Conservation (phyloP, 352 stramenopile genomes). For the Phytophthora lateralis region DNA sequence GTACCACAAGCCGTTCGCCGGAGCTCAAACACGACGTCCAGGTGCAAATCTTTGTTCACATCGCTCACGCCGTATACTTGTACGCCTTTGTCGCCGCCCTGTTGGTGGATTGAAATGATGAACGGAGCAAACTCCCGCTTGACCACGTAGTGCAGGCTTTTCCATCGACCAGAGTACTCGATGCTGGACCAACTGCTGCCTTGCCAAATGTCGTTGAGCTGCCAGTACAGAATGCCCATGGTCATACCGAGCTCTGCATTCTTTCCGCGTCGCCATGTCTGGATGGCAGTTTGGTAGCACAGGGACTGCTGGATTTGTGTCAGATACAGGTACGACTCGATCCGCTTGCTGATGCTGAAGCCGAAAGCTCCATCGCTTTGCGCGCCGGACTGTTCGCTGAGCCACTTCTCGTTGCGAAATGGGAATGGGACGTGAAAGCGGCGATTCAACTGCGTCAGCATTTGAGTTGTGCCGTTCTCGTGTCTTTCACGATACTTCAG, state of each 20-base stretch:
- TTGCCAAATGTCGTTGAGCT: slow-evolving; percentile 90
- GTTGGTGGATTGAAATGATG: slow-evolving; percentile 49
- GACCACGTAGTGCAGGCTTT: slow-evolving; percentile 81
- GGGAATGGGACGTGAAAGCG: slow-evolving; percentile 78
- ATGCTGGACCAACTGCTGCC: slow-evolving; percentile 89
- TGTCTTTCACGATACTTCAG: slow-evolving; percentile 85
- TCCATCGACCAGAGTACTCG: slow-evolving; percentile 81
- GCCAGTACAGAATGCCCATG: slow-evolving; percentile 89
- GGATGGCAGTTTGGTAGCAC: slow-evolving; percentile 81
- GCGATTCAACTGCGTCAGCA: slow-evolving; percentile 69
- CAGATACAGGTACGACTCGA: slow-evolving; percentile 72
- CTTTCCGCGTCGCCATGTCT: slow-evolving; percentile 72
- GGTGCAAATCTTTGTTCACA: slow-evolving; percentile 34
- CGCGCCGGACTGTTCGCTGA: slow-evolving; percentile 31
- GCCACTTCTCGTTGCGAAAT: slow-evolving; percentile 63
- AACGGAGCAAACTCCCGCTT: slow-evolving; percentile 76
- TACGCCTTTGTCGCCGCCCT: slow-evolving; percentile 25
- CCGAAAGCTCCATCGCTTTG: slow-evolving; percentile 32
- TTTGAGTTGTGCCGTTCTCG: slow-evolving; percentile 76
- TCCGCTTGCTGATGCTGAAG: slow-evolving; percentile 50
- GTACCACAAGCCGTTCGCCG: slow-evolving; percentile 41
- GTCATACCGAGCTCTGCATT: slow-evolving; percentile 51
- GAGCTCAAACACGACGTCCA: slow-evolving; percentile 54
- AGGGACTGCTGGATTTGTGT: slow-evolving; percentile 81
- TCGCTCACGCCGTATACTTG: slow-evolving; percentile 59